Conservation (phyloP, 257 asterid species). For the Fraxinus cuspidata region DNA sequence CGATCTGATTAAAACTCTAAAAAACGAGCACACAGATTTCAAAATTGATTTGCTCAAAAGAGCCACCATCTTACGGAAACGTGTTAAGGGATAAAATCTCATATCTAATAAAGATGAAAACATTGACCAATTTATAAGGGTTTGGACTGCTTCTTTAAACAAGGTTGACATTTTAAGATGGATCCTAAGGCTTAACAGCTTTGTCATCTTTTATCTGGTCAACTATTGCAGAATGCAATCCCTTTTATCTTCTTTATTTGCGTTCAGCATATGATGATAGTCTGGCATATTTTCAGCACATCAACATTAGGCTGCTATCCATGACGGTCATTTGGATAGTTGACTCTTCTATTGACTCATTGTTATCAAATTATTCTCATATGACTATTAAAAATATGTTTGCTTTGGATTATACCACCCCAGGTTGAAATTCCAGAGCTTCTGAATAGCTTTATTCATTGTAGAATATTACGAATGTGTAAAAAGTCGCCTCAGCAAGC, state of each 20-base stretch:
- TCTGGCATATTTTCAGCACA: conserved; percentile 13
- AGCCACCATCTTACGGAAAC: too few relatives aligned
- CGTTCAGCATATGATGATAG: conserved; percentile 17
- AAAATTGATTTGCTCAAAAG: too few relatives aligned
- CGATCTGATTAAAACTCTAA: too few relatives aligned
- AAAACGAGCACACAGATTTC: too few relatives aligned
- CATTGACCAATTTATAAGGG: too few relatives aligned
- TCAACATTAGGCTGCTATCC: conserved; percentile 11
- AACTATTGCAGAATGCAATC: conserved; percentile 7
- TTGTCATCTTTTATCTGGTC: background rate
- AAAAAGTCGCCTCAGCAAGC: conserved; percentile 3
- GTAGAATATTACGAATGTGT: background rate
- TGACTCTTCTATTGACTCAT: conserved; percentile 13
- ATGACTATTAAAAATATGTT: background rate
- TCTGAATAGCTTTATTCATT: background rate
- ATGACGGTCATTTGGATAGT: background rate
- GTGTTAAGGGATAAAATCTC: too few relatives aligned
- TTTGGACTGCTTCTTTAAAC: too few relatives aligned
- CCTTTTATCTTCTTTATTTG: conserved; percentile 13
- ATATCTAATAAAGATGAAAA: too few relatives aligned
- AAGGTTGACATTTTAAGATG: too few relatives aligned
- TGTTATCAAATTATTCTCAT: conserved; percentile 7
- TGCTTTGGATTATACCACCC: conserved; percentile 4
- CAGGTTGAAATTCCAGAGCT: conserved; percentile 23
- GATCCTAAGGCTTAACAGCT: too few relatives aligned